Conservation (phyloP, 257 asterid species). For the Lithospermum erythrorhizon region DNA sequence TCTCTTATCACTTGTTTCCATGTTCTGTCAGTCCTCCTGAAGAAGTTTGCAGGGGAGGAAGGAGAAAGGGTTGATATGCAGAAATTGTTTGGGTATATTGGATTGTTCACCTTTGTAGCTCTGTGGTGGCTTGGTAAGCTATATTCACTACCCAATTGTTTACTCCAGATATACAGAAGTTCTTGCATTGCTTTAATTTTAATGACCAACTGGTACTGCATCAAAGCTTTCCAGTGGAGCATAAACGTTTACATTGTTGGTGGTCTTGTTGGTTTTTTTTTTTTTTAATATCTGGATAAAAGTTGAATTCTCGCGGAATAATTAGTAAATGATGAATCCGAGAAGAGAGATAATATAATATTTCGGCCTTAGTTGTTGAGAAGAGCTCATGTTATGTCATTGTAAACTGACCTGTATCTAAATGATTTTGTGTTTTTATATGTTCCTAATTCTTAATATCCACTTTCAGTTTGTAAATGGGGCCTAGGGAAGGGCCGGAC, state of each 20-base stretch:
- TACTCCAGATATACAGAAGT: background rate
- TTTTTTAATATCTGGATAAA: background rate
- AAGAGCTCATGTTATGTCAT: background rate
- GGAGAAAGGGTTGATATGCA: constrained; percentile 85
- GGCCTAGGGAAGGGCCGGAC: too few relatives aligned
- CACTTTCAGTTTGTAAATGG: background rate
- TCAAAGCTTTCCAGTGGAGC: background rate
- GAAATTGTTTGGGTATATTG: constrained; percentile 87
- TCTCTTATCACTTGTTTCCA: constrained; percentile 6
- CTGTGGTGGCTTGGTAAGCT: constrained; percentile 98
- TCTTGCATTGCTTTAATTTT: background rate
- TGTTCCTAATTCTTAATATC: background rate
- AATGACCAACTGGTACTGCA: background rate
- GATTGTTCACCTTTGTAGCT: constrained; percentile 75
- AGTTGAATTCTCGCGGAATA: background rate
- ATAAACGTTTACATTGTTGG: background rate
- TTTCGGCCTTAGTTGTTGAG: background rate
- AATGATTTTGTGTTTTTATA: too few relatives aligned
- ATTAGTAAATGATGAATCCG: background rate
- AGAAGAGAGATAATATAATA: background rate
- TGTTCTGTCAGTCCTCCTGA: constrained; percentile 64
- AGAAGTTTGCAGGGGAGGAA: constrained; percentile 86
- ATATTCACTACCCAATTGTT: background rate
- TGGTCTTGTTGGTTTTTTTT: background rate
- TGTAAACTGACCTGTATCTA: background rate